Percentiles rank a stretch among this genome's conserved stretches.
Evolutionary conservation across 2,329 filamentous ascomycete species (phyloP).

Genomic region (Helotiales sp.): DNA sequence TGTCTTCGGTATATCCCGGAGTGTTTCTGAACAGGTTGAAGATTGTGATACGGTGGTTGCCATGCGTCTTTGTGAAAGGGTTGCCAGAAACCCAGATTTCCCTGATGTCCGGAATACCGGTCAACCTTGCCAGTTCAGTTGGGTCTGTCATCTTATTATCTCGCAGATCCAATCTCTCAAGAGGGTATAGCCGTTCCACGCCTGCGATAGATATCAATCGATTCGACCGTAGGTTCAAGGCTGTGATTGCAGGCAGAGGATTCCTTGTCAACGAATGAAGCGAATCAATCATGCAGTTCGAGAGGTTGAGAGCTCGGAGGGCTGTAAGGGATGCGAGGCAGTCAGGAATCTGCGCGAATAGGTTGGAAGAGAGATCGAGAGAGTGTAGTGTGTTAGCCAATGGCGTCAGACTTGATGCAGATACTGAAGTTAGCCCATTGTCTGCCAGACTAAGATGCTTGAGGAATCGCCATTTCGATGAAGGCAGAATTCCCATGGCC

Average conservation of each 20-base stretch:
- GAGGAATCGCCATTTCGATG: constrained; percentile 92
- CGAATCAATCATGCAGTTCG: constrained; percentile 96
- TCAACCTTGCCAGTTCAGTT: constrained; percentile 84
- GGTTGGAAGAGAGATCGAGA: constrained; percentile 86
- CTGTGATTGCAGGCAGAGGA: constrained; percentile 89
- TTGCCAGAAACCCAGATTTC: constrained; percentile 94
- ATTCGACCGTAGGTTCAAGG: constrained; percentile 88
- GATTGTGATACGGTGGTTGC: constrained; percentile 82
- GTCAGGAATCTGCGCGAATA: constrained; percentile 93
- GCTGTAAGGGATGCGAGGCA: constrained; percentile 82
- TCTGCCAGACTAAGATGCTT: constrained; percentile 90
- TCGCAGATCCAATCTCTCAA: constrained; percentile 87
- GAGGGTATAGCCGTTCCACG: constrained; percentile 81
- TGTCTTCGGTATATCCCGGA: constrained; percentile 86
- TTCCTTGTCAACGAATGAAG: constrained; percentile 83
- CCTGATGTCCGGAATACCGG: constrained; percentile 84
- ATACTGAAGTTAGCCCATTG: constrained; percentile 82
- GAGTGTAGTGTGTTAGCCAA: constrained; percentile 88
- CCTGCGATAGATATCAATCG: constrained; percentile 84
- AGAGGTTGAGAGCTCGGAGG: constrained; percentile 89
- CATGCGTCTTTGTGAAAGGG: constrained; percentile 84
- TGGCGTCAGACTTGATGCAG: constrained; percentile 73
- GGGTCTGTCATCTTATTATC: constrained; percentile 93
- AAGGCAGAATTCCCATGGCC: constrained; percentile 68
- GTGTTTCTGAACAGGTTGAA: constrained; percentile 95